A percentile compares a stretch with the other conserved stretches of the same genome.
These are phyloP conservation scores for Schizophyllum commune DNA, from an alignment of 1,284 basidiomycete species.

Conservation along the genomic window DNA sequence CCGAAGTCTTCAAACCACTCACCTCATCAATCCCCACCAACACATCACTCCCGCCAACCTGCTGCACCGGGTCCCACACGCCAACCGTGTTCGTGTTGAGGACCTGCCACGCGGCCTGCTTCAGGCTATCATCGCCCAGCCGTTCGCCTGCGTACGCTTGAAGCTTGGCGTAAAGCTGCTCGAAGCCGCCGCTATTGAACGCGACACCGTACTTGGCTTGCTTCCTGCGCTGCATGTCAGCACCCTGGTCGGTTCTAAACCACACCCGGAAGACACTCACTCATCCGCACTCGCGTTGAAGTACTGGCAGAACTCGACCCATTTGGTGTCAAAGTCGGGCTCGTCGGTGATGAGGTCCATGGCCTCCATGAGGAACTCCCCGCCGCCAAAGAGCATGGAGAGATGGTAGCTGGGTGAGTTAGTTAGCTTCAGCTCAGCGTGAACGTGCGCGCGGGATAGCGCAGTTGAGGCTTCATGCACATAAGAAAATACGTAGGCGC, in stretches of 20 bases:
- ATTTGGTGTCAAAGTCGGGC: constrained; percentile 32
- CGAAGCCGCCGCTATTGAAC: constrained; percentile 29
- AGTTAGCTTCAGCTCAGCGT: too few relatives aligned
- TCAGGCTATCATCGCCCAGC: constrained; percentile 24
- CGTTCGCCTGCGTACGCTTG: constrained; percentile 34
- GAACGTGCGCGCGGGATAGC: too few relatives aligned
- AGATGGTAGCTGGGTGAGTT: not conserved
- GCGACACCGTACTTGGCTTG: constrained; percentile 27
- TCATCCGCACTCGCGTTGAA: constrained; percentile 30
- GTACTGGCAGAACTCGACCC: constrained; percentile 33
- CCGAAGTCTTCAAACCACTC: too few relatives aligned
- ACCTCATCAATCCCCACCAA: constrained; percentile 24
- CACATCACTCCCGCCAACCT: constrained; percentile 32
- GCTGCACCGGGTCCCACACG: constrained; percentile 24
- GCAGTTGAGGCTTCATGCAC: too few relatives aligned
- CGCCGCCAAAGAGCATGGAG: not conserved
- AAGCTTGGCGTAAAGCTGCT: constrained; percentile 32
- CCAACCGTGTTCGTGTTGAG: constrained; percentile 27
- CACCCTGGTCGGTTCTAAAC: too few relatives aligned
- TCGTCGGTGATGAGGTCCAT: constrained; percentile 32
- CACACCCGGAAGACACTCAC: too few relatives aligned
- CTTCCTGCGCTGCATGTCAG: not conserved
- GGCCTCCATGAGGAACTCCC: constrained; percentile 30
- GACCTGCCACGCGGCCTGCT: constrained; percentile 31
- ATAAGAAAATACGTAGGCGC: too few relatives aligned